A percentile compares a stretch with the other conserved stretches of the same genome.
Evolutionary conservation across 441 rosid species (phyloP).

Genomic region (Flueggea neowawraea): DNA sequence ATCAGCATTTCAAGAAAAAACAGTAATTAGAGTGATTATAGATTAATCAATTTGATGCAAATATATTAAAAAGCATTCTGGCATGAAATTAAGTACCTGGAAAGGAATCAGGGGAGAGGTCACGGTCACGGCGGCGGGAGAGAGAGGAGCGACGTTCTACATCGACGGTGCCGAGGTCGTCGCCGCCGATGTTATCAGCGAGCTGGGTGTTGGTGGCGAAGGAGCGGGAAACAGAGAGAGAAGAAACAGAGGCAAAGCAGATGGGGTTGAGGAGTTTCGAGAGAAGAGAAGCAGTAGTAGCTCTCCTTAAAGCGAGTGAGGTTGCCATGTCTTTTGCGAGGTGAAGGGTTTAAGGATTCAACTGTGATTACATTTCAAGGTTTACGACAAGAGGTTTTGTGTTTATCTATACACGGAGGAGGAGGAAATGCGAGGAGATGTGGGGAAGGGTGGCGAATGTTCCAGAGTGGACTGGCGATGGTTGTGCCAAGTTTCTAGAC

Average conservation of each 20-base stretch:
- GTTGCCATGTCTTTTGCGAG: conserved; percentile 20
- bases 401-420: too few species aligned
- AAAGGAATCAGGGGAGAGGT: conserved; percentile 8
- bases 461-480: too few species aligned
- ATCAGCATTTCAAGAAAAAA: too few species aligned
- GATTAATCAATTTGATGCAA: too few species aligned
- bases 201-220: conserved; percentile 25
- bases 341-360: too few species aligned
- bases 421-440: too few species aligned
- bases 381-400: too few species aligned
- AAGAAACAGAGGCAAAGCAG: conserved; percentile 9
- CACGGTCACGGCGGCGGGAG: conserved; percentile 9
- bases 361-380: too few species aligned
- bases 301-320: conserved; percentile 17
- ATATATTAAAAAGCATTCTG: too few species aligned
- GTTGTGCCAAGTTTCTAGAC: too few species aligned
- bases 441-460: too few species aligned
- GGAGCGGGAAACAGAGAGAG: conserved; percentile 21
- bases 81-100: conserved; percentile 1
- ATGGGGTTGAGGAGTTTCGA: conserved; percentile 21
- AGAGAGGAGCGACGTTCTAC: conserved; percentile 1
- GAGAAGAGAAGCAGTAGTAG: conserved; percentile 12
- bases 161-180: conserved; percentile 4
- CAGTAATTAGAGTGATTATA: too few species aligned
- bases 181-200: neutral